phyloP scores from a whole-genome alignment of 805 yeast genomes.

The Candida nanaspora region DNA sequence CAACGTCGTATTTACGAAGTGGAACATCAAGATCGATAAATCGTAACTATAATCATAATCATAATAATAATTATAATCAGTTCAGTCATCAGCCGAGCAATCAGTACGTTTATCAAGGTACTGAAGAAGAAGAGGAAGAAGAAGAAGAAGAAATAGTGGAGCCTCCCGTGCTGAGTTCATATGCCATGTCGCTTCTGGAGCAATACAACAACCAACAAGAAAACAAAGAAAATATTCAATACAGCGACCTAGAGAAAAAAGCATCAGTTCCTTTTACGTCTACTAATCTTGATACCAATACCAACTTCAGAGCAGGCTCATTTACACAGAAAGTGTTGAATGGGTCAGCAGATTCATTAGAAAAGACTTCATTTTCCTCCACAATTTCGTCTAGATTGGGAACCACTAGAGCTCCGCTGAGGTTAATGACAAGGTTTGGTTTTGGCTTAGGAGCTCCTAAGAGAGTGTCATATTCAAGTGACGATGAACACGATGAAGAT shows the following conservation, averaged over 20 bases:
- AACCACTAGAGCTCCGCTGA: slow-evolving; percentile 3
- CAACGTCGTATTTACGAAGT: too few species aligned
- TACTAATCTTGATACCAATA: neutral
- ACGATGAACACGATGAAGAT: slow-evolving; percentile 13
- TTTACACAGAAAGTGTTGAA: neutral
- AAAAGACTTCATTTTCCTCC: neutral
- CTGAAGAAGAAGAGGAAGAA: too few species aligned
- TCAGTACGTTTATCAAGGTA: too few species aligned
- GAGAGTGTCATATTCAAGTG: slow-evolving; percentile 26
- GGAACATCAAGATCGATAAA: too few species aligned
- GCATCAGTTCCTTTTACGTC: neutral
- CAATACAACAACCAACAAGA: slow-evolving; percentile 17
- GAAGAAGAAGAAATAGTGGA: slow-evolving; percentile 37
- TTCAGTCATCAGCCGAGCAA: too few species aligned
- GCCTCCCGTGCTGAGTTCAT: slow-evolving; percentile 49
- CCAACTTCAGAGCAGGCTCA: too few species aligned
- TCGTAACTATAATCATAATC: too few species aligned
- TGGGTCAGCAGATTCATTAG: neutral
- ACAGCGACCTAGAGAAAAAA: too few species aligned
- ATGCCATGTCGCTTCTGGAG: slow-evolving; percentile 41
- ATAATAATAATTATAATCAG: too few species aligned
- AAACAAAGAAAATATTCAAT: slow-evolving; percentile 2
- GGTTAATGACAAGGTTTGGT: slow-evolving; percentile 21
- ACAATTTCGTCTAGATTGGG: slow-evolving; percentile 1
- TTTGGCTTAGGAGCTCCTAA: slow-evolving; percentile 44